Evolutionary conservation across 2,329 filamentous ascomycete species (phyloP).

Genomic region (Lachnellula cervina): DNA sequence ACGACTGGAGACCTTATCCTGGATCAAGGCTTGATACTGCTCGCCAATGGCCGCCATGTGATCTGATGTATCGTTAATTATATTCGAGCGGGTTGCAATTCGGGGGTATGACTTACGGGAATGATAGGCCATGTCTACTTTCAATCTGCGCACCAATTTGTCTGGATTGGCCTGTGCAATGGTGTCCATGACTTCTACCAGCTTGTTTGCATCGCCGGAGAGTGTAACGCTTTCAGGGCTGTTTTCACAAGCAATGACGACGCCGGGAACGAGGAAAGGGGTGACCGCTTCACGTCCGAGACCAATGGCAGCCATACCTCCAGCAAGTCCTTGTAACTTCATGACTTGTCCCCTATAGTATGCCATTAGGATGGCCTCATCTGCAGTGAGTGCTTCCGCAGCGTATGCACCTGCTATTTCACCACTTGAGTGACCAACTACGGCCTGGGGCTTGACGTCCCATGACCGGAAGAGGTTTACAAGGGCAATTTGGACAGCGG

Average conservation of each 20-base stretch:
- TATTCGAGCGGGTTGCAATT: not conserved
- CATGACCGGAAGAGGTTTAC: slow-evolving; percentile 18
- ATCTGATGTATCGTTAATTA: slow-evolving; percentile 16
- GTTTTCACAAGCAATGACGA: slow-evolving; percentile 32
- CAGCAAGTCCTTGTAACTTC: slow-evolving; percentile 20
- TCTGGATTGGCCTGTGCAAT: slow-evolving; percentile 19
- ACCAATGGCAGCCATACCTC: slow-evolving; percentile 47
- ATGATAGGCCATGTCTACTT: slow-evolving; percentile 27
- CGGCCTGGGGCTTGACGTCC: slow-evolving; percentile 28
- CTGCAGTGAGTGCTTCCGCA: slow-evolving; percentile 24
- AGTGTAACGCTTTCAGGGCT: slow-evolving; percentile 22
- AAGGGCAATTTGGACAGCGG: slow-evolving; percentile 20
- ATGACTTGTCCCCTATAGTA: slow-evolving; percentile 9
- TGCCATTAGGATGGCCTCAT: slow-evolving; percentile 20
- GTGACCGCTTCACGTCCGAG: slow-evolving; percentile 25
- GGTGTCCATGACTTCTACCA: slow-evolving; percentile 13
- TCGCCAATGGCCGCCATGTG: slow-evolving; percentile 29
- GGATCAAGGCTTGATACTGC: slow-evolving; percentile 7
- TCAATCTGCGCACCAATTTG: slow-evolving; percentile 18
- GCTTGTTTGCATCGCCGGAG: slow-evolving; percentile 14
- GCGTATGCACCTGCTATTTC: slow-evolving; percentile 40
- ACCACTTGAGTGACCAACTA: slow-evolving; percentile 38
- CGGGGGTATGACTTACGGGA: slow-evolving; percentile 27
- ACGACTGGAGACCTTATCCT: not conserved
- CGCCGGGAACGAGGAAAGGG: slow-evolving; percentile 8